phyloP scores from a whole-genome alignment of 2,329 filamentous ascomycete species.

The Microcyclospora pomicola region DNA sequence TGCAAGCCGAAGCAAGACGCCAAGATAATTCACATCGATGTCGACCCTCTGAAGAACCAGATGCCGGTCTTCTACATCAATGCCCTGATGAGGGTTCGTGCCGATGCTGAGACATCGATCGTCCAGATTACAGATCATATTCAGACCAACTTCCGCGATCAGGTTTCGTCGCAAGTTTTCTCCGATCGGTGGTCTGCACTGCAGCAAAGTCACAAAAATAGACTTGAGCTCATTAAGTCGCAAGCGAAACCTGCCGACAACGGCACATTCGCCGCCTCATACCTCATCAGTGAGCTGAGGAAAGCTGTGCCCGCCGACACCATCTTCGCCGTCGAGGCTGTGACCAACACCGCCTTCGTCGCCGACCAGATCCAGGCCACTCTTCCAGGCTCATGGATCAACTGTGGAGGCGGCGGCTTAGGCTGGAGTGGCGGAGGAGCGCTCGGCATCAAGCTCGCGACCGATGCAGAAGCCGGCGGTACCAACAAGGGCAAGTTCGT shows the following conservation, averaged over 20 bases:
- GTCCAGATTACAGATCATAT: conserved; percentile 55
- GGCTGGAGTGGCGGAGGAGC: conserved; percentile 68
- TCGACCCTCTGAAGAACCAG: conserved; percentile 52
- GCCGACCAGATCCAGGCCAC: conserved; percentile 57
- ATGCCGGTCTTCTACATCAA: conserved; percentile 46
- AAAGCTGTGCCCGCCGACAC: conserved; percentile 47
- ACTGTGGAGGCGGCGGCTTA: conserved; percentile 66
- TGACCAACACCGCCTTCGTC: conserved; percentile 55
- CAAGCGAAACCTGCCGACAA: conserved; percentile 45
- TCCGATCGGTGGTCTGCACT: conserved; percentile 40
- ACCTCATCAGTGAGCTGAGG: conserved; percentile 41
- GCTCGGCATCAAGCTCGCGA: conserved; percentile 62
- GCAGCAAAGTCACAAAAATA: conserved; percentile 43
- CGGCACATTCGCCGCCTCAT: conserved; percentile 48
- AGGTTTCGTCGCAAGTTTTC: conserved; percentile 19
- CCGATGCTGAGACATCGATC: conserved; percentile 42
- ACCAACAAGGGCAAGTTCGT: conserved; percentile 44
- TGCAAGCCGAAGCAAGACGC: conserved; percentile 43
- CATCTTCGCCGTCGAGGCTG: conserved; percentile 65
- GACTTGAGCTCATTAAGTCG: conserved; percentile 46
- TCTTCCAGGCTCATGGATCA: conserved; percentile 61
- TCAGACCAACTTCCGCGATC: conserved; percentile 31
- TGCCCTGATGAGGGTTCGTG: conserved; percentile 38
- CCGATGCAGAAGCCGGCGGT: conserved; percentile 37
- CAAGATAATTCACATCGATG: conserved; percentile 51